Base-by-base conservation (phyloP, 169 alveolate genomes). In the Babesia ovata region DNA sequence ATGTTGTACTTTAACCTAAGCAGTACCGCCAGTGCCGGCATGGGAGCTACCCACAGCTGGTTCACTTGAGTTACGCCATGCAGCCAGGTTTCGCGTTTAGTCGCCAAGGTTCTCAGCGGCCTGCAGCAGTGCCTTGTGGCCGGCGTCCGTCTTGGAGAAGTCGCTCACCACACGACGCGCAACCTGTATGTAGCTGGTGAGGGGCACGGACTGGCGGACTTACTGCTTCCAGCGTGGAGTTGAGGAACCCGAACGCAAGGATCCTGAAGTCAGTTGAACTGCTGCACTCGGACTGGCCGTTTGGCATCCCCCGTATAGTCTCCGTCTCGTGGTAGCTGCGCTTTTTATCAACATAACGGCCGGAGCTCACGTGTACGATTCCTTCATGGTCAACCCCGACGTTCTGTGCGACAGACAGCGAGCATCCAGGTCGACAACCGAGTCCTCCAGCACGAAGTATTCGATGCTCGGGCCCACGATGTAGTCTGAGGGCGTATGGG, bases 301-400 rank as follows among this genome's bases (percentile, higher is more conserved):
- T 63, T 17, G 50, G 56, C n/a, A 54, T 22, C 48, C 22, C 61
- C 52, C 61, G 57, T 29, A 63, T 58, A 12, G 84, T 57, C n/a
- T 78, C 76, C 29, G 76, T 56, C 46, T 79, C 87, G n/a, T 46
- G 24, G 70, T 79, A 79, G n/a, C 87, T 79, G 76, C 36, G 17
- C 22, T 2, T n/a, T 13, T 14, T 6, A 4, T 39, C 12, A 26
- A 9, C 8, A n/a, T 3, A 61, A 21, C n/a, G n/a, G 14, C 10
- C 0, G 28, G 36, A n/a, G 45, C 66, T 42, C 36, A 70, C 87
- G 45, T 57, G 65, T 79, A 79, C 12, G 16, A 60, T n/a, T 79
- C 83, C 19, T 61, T 49, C 74, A 65, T 65, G 22, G 87, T 49
- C 13, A 69, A 24, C 11, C 84, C 77, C 4, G 21, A n/a, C n/a